Base-by-base conservation (phyloP, 225 moss, liverwort and hornwort genomes). In the Bryum argenteum region DNA sequence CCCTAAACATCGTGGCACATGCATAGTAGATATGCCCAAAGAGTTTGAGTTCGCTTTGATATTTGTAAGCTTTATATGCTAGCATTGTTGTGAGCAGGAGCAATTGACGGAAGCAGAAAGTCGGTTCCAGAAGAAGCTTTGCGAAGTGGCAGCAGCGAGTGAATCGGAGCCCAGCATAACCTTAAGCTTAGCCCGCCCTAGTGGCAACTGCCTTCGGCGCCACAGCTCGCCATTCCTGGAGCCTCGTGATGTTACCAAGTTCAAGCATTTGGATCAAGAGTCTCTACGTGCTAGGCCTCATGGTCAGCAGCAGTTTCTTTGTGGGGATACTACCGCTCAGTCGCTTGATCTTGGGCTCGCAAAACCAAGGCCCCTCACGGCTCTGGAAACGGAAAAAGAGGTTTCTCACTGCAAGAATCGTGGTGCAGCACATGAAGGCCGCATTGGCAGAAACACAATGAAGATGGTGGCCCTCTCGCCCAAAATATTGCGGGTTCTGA, bases 81-180 rank as follows among this genome's bases (percentile, higher is more conserved):
- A 22, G 62, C 33, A 48, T 48, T 48, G 48, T 16, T 48, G 17
- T 48, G 48, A 52, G 64, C 70, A 80, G 80, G 75, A 65, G 66
- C 75, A 70, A 67, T 16, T 75, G 50, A 17, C 9, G 28, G 63
- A 77, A 68, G 51, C 52, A 44, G 63, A 81, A 47, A 44, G 2
- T 7, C 57, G 54, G 48, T 24, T 24, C 6, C 61, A 67, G 62
- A 67, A 67, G 45, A 48, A 39, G 39, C n/a, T 22, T 39, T 50
- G 12, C 10, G 53, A 69, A 50, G 8, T 45, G 52, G n/a, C 58
- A 26, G 40, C 63, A 57, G 63, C 41, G 8, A 44, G 4, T 19
- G 71, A 77, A 58, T 55, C 63, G 10, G 72, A 77, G 58, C 72
- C 81, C 37, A 69, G 78, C 62, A 78, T 82, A 42, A 45, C 66